Base-by-base conservation (phyloP, 2,329 filamentous ascomycete genomes). In the Xylaria sp. region DNA sequence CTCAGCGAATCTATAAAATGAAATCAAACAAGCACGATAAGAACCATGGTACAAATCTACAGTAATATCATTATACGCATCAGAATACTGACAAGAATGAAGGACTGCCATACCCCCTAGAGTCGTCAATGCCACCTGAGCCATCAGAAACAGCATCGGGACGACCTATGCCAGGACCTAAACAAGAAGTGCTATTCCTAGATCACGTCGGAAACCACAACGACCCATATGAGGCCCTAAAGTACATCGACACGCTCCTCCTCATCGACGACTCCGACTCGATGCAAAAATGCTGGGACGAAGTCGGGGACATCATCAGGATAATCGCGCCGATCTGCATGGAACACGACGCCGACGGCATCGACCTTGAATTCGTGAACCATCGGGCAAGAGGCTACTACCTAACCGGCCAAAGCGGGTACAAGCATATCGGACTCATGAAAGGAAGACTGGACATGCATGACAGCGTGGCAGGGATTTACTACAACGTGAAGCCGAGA, bases 361-460 rank as follows among this genome's bases (percentile, higher is more conserved):
- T 92, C 67, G 89, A 92, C 69, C 83, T 92, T 67, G 88, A 87
- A 78, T 92, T 92, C 73, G 78, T 92, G 17, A 92, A 92, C 72
- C 82, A 87, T 69, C 75, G 61, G 4, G 38, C 67, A 7, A 49
- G 23, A 4, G 60, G 63, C 15, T 45, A 58, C 54, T 31, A n/a
- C 17, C 2, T 66, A 2, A 62, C 54, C 2, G 45, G 55, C 19
- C 62, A 57, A 15, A 57, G 43, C 12, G 72, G 72, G 1, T 74
- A 73, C 45, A 43, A 61, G 33, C 55, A 73, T 54, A 74, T 75
- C 5, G 70, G 71, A 2, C 25, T 66, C 2, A 43, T 64, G 11
- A 50, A 47, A 6, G 70, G 69, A 1, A 28, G 33, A 8, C 54
- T 63, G 0, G 64, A 66, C 5, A 71, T 72, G 68, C 65, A 61